phyloP scores from a whole-genome alignment of 2,329 filamentous ascomycete species.

The Diaporthe citri region DNA sequence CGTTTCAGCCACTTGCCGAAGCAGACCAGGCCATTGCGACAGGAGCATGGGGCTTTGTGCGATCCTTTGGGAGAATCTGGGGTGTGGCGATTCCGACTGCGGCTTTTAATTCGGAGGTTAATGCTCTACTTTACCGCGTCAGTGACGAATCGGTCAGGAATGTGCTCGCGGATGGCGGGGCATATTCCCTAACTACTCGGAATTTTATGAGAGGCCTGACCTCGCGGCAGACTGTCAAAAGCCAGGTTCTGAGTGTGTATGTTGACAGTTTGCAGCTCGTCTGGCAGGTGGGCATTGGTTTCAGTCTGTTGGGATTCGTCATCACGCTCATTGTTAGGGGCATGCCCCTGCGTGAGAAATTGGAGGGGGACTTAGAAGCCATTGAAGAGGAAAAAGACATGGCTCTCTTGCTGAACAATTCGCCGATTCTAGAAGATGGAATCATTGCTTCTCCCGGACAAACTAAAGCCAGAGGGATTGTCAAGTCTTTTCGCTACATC shows the following conservation, averaged over 20 bases:
- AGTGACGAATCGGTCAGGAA: neutral
- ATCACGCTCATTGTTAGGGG: constrained; percentile 21
- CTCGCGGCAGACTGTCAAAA: constrained; percentile 15
- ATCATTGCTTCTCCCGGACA: neutral
- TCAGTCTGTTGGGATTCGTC: constrained; percentile 6
- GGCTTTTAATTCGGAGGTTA: constrained; percentile 49
- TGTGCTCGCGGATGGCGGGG: neutral
- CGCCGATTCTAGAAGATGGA: neutral
- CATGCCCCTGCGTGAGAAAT: constrained; percentile 11
- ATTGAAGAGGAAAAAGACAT: neutral
- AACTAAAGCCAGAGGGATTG: neutral
- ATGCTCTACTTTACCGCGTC: neutral
- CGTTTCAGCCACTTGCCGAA: constrained; percentile 52
- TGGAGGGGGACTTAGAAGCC: constrained; percentile 33
- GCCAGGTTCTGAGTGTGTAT: neutral
- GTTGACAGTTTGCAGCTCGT: neutral
- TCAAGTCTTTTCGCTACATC: neutral
- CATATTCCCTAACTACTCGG: constrained; percentile 2
- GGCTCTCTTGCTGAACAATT: neutral
- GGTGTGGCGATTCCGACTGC: constrained; percentile 58
- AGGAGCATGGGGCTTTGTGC: constrained; percentile 57
- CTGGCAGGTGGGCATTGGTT: constrained; percentile 18
- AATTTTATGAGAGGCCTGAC: neutral
- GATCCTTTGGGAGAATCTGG: constrained; percentile 59
- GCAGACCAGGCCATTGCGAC: constrained; percentile 52